Evolutionary conservation across 345 rosid species (phyloP), one percentile per base, ranked within the genome.

Genomic region (Cardiospermum halicacabum): DNA sequence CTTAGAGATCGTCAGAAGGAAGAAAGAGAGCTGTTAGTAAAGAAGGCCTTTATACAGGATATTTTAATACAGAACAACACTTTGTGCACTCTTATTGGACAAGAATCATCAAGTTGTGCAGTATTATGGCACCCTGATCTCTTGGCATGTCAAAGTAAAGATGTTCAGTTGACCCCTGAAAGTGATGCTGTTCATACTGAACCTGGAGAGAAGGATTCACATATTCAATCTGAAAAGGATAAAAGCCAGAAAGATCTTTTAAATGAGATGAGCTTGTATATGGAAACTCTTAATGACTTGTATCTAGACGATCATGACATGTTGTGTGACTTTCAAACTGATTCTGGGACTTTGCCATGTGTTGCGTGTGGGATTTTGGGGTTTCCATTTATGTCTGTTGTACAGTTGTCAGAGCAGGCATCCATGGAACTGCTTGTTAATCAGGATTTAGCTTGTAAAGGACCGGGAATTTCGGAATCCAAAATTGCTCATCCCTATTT

Each of bases 321-420:
- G 43, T 88, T 84, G 1, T 79, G 76, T 63, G 99, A 91, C 78
- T 89, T 91, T 72, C 99, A 95, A 84, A 85, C 87, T 72, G 97
- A 95, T 75, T 77, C 96, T 3, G 94, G 96, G 54, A 71, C 92
- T 16, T 70, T 95, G 78, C 82, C 86, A 51, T 95, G 99, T 76
- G 96, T 86, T 53, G 96, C 96, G 49, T 95, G 99, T 75, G 99
- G 99, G 65, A 86, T 91, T 84, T 93, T 95, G 37, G 99, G 99
- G 68, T 95, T 87, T 80, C 99, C 99, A 24, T 91, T 95, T 80
- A 91, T 95, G 99, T 79, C 89, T 65, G 93, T 95, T 56, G 79
- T 95, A 61, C 94, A 91, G 73, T 94, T 96, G 56, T 82, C 75
- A 53, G 80, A 80, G 66, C 71, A 69, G 42, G 89, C 88, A 67